These are phyloP conservation scores for Jimgerdemannia flammicorona DNA, from an alignment of 192 early-diverging fungal genomes.

Conservation along the genomic window DNA sequence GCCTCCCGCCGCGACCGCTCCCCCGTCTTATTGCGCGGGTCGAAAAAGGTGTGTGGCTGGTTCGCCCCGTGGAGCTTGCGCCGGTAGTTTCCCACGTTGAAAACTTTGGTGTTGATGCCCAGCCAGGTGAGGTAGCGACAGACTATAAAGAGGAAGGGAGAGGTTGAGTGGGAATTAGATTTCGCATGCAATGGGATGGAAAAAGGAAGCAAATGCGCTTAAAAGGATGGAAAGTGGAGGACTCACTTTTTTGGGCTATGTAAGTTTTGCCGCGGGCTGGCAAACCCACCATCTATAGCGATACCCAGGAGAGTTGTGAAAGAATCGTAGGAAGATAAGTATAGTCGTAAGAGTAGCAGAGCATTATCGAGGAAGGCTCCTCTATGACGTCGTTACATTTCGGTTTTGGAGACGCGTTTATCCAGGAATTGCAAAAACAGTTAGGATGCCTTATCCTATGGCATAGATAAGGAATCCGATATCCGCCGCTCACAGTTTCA, in stretches of 20 bases:
- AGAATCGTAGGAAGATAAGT: too few relatives aligned
- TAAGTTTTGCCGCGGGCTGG: conserved; percentile 97
- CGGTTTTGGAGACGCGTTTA: too few relatives aligned
- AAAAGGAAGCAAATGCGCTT: too few relatives aligned
- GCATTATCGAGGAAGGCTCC: too few relatives aligned
- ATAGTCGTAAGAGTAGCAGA: too few relatives aligned
- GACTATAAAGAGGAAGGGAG: conserved; percentile 37
- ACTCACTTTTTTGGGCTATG: conserved; percentile 82
- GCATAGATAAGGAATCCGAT: too few relatives aligned
- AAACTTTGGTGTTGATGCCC: conserved; percentile 88
- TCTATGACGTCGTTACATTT: too few relatives aligned
- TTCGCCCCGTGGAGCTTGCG: conserved; percentile 82
- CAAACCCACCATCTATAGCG: conserved; percentile 78
- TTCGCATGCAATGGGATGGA: too few relatives aligned
- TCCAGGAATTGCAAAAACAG: too few relatives aligned
- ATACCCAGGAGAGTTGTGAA: not conserved
- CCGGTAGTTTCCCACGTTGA: conserved; percentile 99
- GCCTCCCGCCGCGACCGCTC: conserved; percentile 74
- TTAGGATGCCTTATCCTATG: too few relatives aligned
- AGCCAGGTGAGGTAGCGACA: conserved; percentile 96
- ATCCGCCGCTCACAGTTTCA: too few relatives aligned
- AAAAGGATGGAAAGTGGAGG: not conserved
- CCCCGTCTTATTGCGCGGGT: conserved; percentile 73
- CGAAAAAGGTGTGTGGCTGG: conserved; percentile 85
- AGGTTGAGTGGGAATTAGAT: not conserved